phyloP scores from a whole-genome alignment of 805 yeast species.

The Zygosaccharomyces pseudorouxii region DNA sequence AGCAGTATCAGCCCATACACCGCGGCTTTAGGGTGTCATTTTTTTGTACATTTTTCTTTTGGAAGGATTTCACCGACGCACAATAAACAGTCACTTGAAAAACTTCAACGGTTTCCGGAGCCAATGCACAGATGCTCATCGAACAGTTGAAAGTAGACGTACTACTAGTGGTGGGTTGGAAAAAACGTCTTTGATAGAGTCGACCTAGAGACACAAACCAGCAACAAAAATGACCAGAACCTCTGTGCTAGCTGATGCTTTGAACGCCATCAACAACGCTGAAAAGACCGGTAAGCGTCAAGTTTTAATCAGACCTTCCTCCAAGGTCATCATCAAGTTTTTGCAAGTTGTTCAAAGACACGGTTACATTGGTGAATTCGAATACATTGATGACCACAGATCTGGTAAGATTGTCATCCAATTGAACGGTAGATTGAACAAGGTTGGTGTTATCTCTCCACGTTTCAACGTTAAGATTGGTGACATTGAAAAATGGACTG shows the following conservation, averaged over 20 bases:
- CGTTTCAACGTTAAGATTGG: slow-evolving; percentile 94
- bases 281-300: slow-evolving; percentile 99
- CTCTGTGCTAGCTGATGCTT: slow-evolving; percentile 97
- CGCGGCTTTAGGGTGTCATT: not conserved
- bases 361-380: slow-evolving; percentile 98
- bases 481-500: slow-evolving; percentile 98
- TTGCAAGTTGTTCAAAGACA: slow-evolving; percentile 96
- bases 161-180: not conserved
- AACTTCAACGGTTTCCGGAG: not conserved
- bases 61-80: not conserved
- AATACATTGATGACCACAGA: slow-evolving; percentile 98
- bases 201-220: slow-evolving; percentile 6
- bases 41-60: not conserved
- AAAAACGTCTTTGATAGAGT: not conserved
- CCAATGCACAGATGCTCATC: not conserved
- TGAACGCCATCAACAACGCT: slow-evolving; percentile 97
- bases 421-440: slow-evolving; percentile 97
- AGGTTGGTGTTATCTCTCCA: slow-evolving; percentile 98
- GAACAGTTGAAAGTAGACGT: not conserved
- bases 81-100: slow-evolving; percentile 13
- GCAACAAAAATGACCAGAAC: slow-evolving; percentile 81
- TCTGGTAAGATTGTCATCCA: slow-evolving; percentile 96
- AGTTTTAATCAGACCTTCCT: slow-evolving; percentile 96
- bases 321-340: slow-evolving; percentile 97
- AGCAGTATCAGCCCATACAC: not conserved